These are phyloP conservation scores for Nigrograna mackinnonii DNA, from an alignment of 2,329 filamentous ascomycete genomes.

Conservation along the genomic window DNA sequence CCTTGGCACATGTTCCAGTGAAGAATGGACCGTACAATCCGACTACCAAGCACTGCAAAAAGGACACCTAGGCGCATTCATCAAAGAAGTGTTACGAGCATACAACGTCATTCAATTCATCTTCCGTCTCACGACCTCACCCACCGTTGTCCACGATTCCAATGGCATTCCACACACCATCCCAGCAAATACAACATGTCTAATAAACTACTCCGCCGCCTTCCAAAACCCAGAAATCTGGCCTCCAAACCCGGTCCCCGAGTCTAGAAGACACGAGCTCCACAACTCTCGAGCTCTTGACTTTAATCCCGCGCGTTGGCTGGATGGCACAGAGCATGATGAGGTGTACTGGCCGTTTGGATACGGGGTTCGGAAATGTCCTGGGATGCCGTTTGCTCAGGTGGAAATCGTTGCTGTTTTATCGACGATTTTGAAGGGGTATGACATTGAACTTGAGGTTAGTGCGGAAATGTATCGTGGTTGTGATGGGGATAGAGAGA, in stretches of 20 bases:
- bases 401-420: conserved; percentile 11
- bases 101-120: conserved; percentile 12
- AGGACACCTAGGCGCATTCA: conserved; percentile 12
- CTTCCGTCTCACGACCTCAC: background rate
- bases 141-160: conserved; percentile 4
- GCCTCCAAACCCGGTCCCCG: conserved; percentile 1
- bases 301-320: conserved; percentile 11
- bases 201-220: conserved; percentile 6
- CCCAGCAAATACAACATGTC: conserved; percentile 4
- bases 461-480: conserved; percentile 1
- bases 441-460: conserved; percentile 9
- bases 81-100: conserved; percentile 13
- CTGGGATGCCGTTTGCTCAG: conserved; percentile 13
- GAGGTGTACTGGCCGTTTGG: conserved; percentile 8
- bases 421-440: conserved; percentile 8
- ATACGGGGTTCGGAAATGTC: conserved; percentile 9
- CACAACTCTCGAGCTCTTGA: conserved; percentile 8
- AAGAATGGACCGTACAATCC: conserved; percentile 8
- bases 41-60: conserved; percentile 8
- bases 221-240: conserved; percentile 10
- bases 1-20: conserved; percentile 1
- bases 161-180: conserved; percentile 3
- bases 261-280: background rate
- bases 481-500: conserved; percentile 2
- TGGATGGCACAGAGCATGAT: background rate